Evolutionary conservation across 2,329 filamentous ascomycete species (phyloP).

Genomic region (Dothideomycetes sp.): DNA sequence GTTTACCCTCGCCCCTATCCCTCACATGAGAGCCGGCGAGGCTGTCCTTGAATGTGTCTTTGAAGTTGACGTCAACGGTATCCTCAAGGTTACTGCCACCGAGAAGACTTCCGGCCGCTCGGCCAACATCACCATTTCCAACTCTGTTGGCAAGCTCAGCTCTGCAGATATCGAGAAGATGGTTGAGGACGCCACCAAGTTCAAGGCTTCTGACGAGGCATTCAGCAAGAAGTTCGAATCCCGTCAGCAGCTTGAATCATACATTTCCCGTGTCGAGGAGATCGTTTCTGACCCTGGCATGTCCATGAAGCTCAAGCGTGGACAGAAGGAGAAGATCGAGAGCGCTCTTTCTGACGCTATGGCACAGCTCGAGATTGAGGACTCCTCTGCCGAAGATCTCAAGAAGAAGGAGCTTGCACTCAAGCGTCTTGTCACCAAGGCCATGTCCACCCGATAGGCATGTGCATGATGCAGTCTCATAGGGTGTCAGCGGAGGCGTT

Average conservation of each 20-base stretch:
- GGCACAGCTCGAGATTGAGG: slow-evolving; percentile 92
- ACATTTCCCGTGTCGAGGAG: slow-evolving; percentile 97
- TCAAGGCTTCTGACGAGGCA: slow-evolving; percentile 95
- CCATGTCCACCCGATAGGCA: slow-evolving; percentile 26
- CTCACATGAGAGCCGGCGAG: slow-evolving; percentile 82
- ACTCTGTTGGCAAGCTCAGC: slow-evolving; percentile 98
- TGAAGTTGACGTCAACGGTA: slow-evolving; percentile 99
- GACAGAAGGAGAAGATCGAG: slow-evolving; percentile 99
- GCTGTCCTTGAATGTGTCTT: slow-evolving; percentile 96
- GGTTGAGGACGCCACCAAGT: slow-evolving; percentile 89
- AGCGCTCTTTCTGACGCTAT: slow-evolving; percentile 92
- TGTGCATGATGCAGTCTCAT: slow-evolving; percentile 8
- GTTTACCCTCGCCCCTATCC: slow-evolving; percentile 37
- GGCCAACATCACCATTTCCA: slow-evolving; percentile 99
- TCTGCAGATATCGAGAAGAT: slow-evolving; percentile 93
- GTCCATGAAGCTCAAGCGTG: slow-evolving; percentile 95
- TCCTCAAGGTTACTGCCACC: slow-evolving; percentile 96
- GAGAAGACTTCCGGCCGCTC: slow-evolving; percentile 97
- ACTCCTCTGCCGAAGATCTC: slow-evolving; percentile 81
- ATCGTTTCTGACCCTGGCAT: slow-evolving; percentile 94
- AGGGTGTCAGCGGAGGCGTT: slow-evolving; percentile 11
- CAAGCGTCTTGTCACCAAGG: slow-evolving; percentile 95
- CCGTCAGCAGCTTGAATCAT: slow-evolving; percentile 97
- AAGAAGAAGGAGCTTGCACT: slow-evolving; percentile 99
- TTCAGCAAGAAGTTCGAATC: slow-evolving; percentile 99